phyloP scores from a whole-genome alignment of 2,329 filamentous ascomycete species.

The Trichothecium sympodiale region DNA sequence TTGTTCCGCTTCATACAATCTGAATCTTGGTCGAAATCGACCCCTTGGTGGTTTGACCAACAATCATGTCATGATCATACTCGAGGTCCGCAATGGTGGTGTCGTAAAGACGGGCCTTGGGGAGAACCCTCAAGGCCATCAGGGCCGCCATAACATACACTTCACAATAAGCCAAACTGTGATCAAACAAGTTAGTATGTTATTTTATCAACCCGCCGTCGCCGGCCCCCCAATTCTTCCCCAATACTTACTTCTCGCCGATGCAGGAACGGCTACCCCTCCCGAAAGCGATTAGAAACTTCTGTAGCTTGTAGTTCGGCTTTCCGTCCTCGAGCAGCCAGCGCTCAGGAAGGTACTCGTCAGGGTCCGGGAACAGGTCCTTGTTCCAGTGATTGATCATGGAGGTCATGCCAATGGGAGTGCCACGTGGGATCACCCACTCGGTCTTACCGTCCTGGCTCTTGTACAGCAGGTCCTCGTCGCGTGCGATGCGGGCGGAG shows the following conservation, averaged over 20 bases:
- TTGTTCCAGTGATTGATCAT: constrained; percentile 18
- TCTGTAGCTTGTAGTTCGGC: constrained; percentile 13
- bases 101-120: constrained; percentile 7
- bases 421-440: constrained; percentile 16
- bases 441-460: constrained; percentile 10
- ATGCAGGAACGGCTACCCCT: constrained; percentile 7
- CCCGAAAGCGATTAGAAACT: constrained; percentile 7
- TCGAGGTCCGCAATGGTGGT: constrained; percentile 6
- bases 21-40: no score
- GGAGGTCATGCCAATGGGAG: constrained; percentile 20
- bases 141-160: constrained; percentile 8
- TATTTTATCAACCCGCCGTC: background rate
- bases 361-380: constrained; percentile 18
- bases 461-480: constrained; percentile 14
- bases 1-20: no score
- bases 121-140: constrained; percentile 8
- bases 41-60: no score
- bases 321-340: constrained; percentile 12
- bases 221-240: background rate
- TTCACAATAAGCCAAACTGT: constrained; percentile 8
- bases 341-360: constrained; percentile 21
- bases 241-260: constrained; percentile 6
- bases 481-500: constrained; percentile 11
- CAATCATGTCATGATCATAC: no score
- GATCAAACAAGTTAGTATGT: background rate